Evolutionary conservation across 73 alveolate species (phyloP).

Genomic region (Tetrahymena malaccensis): DNA sequence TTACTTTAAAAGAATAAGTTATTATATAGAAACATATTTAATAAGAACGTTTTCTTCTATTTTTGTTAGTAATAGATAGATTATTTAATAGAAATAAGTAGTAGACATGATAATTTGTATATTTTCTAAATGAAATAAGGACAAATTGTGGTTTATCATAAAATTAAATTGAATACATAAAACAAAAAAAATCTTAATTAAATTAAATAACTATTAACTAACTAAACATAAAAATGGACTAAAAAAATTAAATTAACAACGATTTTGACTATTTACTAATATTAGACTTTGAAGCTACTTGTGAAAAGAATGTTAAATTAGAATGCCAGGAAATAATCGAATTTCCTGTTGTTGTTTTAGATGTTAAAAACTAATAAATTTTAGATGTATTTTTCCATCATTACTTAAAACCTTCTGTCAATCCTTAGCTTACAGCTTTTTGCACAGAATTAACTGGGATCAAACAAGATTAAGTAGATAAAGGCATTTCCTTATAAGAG

Average conservation of each 20-base stretch:
- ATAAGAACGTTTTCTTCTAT: neutral
- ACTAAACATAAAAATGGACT: neutral
- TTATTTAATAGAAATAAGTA: neutral
- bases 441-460: slow-evolving; percentile 84
- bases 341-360: slow-evolving; percentile 62
- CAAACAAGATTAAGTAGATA: slow-evolving; percentile 63
- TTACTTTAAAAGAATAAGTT: neutral
- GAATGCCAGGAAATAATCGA: slow-evolving; percentile 70
- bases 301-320: slow-evolving; percentile 40
- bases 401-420: slow-evolving; percentile 60
- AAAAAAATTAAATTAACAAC: neutral
- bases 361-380: slow-evolving; percentile 34
- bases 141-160: neutral
- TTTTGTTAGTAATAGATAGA: neutral
- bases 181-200: neutral
- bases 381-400: slow-evolving; percentile 48
- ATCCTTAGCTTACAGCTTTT: slow-evolving; percentile 66
- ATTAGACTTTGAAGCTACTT: slow-evolving; percentile 79
- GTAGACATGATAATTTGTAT: neutral
- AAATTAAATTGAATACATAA: neutral
- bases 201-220: neutral
- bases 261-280: slow-evolving; percentile 59
- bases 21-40: neutral
- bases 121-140: no score
- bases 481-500: slow-evolving; percentile 49